These are phyloP conservation scores for Hagleromyces aurorensis DNA, from an alignment of 805 yeast species.

Conservation along the genomic window DNA sequence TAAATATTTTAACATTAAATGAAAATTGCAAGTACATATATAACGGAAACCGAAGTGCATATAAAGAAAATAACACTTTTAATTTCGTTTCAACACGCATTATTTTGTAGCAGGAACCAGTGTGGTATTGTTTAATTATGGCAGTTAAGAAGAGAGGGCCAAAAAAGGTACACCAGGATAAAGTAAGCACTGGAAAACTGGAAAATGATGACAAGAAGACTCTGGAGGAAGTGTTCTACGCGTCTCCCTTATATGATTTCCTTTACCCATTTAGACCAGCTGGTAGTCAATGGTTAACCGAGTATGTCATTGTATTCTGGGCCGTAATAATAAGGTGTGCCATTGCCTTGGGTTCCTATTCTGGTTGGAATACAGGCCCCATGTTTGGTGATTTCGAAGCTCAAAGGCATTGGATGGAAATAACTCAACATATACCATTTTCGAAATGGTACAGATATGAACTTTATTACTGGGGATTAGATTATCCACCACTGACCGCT, in stretches of 20 bases:
- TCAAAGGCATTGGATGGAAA: slow-evolving; percentile 96
- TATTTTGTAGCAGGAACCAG: too few species aligned
- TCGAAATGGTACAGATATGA: slow-evolving; percentile 84
- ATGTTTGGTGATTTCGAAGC: slow-evolving; percentile 96
- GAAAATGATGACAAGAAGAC: too few species aligned
- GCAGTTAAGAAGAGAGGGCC: slow-evolving; percentile 1
- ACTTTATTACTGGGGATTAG: slow-evolving; percentile 90
- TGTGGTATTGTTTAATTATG: too few species aligned
- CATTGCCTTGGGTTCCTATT: slow-evolving; percentile 80
- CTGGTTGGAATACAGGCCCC: slow-evolving; percentile 67
- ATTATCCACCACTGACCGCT: slow-evolving; percentile 95
- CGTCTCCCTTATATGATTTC: slow-evolving; percentile 70
- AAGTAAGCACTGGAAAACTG: too few species aligned
- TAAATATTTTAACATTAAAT: too few species aligned
- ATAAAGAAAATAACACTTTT: too few species aligned
- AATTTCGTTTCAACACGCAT: too few species aligned
- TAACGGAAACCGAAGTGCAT: too few species aligned
- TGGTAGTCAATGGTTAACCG: slow-evolving; percentile 84
- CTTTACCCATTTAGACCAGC: slow-evolving; percentile 73
- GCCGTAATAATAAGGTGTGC: slow-evolving; percentile 75
- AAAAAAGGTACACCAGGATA: slow-evolving; percentile 1
- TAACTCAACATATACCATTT: slow-evolving; percentile 70
- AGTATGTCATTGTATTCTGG: slow-evolving; percentile 64
- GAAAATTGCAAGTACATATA: too few species aligned
- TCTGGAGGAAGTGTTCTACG: slow-evolving; percentile 35